These are phyloP conservation scores for Coemansia sp. DNA, from an alignment of 192 early-diverging fungal genomes.

Conservation along the genomic window DNA sequence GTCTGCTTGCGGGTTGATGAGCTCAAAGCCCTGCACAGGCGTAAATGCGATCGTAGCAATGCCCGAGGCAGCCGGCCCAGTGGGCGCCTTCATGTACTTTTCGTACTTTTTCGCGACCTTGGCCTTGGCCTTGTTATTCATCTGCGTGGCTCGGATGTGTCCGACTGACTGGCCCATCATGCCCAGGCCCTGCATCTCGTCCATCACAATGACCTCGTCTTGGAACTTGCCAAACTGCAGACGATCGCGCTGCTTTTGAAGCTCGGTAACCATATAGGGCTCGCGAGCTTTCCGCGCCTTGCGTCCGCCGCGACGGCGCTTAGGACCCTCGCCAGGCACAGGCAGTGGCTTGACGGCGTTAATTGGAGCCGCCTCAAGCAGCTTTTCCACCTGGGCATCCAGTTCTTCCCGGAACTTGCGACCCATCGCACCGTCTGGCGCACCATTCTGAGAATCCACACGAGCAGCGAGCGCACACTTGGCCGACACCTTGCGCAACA, in stretches of 20 bases:
- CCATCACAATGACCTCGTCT: conserved; percentile 81
- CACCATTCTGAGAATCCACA: conserved; percentile 73
- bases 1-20: conserved; percentile 76
- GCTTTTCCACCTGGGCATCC: conserved; percentile 81
- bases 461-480: conserved; percentile 85
- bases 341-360: conserved; percentile 88
- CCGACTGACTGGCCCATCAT: conserved; percentile 77
- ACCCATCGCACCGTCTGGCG: conserved; percentile 73
- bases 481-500: conserved; percentile 74
- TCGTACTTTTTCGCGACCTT: conserved; percentile 59
- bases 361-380: conserved; percentile 80
- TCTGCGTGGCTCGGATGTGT: conserved; percentile 69
- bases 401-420: conserved; percentile 72
- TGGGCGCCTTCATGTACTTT: conserved; percentile 50
- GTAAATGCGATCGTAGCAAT: conserved; percentile 91
- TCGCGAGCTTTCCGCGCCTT: conserved; percentile 83
- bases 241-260: conserved; percentile 86
- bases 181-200: conserved; percentile 84
- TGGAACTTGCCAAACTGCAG: conserved; percentile 90
- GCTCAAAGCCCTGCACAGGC: conserved; percentile 91
- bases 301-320: conserved; percentile 87
- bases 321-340: conserved; percentile 86
- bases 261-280: conserved; percentile 77
- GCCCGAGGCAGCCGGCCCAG: conserved; percentile 64
- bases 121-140: conserved; percentile 70